Base-by-base conservation (phyloP, 129 eudicot genomes). In the Flaveria brownii region DNA sequence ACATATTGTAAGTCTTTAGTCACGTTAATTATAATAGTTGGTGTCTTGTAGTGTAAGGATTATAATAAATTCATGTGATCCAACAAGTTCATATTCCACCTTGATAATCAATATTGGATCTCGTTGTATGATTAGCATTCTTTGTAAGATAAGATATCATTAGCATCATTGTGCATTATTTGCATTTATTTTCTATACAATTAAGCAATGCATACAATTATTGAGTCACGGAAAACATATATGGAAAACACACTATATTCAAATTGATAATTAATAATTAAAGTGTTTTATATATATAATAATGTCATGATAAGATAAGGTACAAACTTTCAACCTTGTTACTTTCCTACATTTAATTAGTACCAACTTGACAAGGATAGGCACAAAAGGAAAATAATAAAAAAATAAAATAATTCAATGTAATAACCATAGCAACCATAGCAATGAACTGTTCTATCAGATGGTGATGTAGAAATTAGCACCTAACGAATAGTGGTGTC, bases 351-450 rank as follows among this genome's bases (percentile, higher is more conserved):
- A 42, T 55, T 68, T 77, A 69, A 77, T 68, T 68, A 77, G 57
- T 77, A 69, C 60, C 81, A 77, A 69, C 76, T 69, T 77, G 81
- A 77, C 70, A 77, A 56, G 61, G 81, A 77, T 68, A 69, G 70
- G 9, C 71, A 61, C 56, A n/a, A 52, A 52, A 52, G 2, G 17
- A 42, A 76, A 30, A 65, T 46, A 9, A 33, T 45, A 45, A 63
- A 73, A 3, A 73, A 54, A 16, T 8, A 43, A 9, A 17, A 49
- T 22, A 15, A n/a, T 47, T 26, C 11, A 28, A 9, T 62, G 5
- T 13, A n/a, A 60, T 33, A 64, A 64, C 70, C 15, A 64, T 16
- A 64, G 33, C 16, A 64, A 64, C 70, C 15, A 64, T 16, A 64
- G 33, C 16, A 25, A 61, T 25, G 41, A 25, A 61, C 42, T 61